Evolutionary conservation across 495 filamentous ascomycete genomes (phyloP).

Genomic region (Aspergillus steynii): DNA sequence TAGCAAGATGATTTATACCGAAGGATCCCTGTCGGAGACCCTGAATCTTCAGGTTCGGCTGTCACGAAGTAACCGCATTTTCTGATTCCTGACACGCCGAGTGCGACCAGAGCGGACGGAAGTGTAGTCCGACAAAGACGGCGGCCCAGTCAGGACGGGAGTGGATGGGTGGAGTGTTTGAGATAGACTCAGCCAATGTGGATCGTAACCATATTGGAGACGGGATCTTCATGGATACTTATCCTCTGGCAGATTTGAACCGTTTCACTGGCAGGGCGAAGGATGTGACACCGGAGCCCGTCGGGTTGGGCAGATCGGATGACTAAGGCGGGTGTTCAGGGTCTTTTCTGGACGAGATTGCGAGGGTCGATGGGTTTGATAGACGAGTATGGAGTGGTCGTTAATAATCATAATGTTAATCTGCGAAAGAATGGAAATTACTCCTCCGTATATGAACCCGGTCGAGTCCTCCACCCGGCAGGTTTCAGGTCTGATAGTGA

Average conservation of each 20-base stretch:
- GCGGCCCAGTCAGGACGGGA: background rate
- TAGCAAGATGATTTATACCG: background rate
- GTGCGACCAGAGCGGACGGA: background rate
- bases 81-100: background rate
- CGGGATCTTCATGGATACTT: constrained; percentile 10
- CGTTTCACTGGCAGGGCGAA: background rate
- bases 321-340: background rate
- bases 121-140: background rate
- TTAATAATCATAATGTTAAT: too few relatives aligned
- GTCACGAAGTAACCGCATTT: too few relatives aligned
- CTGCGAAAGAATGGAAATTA: too few relatives aligned
- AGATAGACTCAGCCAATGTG: constrained; percentile 11
- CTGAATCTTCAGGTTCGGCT: too few relatives aligned
- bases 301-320: background rate
- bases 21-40: background rate
- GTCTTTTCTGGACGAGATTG: too few relatives aligned
- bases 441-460: background rate
- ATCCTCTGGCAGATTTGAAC: background rate
- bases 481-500: background rate
- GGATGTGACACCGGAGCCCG: constrained; percentile 1
- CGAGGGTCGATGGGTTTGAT: too few relatives aligned
- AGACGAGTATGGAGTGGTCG: too few relatives aligned
- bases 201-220: constrained; percentile 14
- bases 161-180: constrained; percentile 11
- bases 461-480: background rate